Base-by-base conservation (phyloP, 805 yeast genomes). In the Ogataea degrootiae region DNA sequence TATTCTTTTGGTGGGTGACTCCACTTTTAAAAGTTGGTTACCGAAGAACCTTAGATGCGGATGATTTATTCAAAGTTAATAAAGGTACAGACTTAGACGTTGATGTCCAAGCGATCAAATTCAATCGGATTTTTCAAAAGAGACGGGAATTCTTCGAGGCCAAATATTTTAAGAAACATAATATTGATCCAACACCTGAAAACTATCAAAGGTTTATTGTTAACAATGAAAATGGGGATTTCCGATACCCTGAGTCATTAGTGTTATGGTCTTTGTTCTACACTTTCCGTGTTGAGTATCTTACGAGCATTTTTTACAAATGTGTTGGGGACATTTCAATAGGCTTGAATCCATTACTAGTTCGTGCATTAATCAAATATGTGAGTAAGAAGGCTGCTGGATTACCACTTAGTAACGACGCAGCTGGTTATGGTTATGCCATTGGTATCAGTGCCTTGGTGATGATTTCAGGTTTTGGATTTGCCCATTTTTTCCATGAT, bases 391-490 rank as follows among this genome's bases (percentile, higher is more conserved):
- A 75, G 44, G 75, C 76, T 8, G 59, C 63, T 23, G 77, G 78
- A 7, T 64, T 73, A 14, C 66, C 67, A 11, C 67, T 70, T 47
- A 83, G 81, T 34, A 54, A 53, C 15, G 70, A 67, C 37, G 96
- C 96, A 49, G 71, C 86, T 38, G 96, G 96, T 49, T 72, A 86
- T 17, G 96, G 94, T 8, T 85, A 79, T 55, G 84, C 91, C 8
- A 67, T 89, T 42, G 96, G 91, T 17, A 73, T 86, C 11, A 75
- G 82, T 38, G 53, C 70, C 1, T 69, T 90, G 63, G 77, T 85
- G 54, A 52, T 77, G 16, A 37, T 71, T 1, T 67, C 73, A 45
- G 79, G 83, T 38, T 41, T 79, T 12, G 56, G 68, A 40, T 69
- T 82, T 43, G 83, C 87, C 43, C 85, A 83, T 59, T 81, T 74